phyloP scores from a whole-genome alignment of 148 eudicot genomes.

The Rhododendron kiyosumense region DNA sequence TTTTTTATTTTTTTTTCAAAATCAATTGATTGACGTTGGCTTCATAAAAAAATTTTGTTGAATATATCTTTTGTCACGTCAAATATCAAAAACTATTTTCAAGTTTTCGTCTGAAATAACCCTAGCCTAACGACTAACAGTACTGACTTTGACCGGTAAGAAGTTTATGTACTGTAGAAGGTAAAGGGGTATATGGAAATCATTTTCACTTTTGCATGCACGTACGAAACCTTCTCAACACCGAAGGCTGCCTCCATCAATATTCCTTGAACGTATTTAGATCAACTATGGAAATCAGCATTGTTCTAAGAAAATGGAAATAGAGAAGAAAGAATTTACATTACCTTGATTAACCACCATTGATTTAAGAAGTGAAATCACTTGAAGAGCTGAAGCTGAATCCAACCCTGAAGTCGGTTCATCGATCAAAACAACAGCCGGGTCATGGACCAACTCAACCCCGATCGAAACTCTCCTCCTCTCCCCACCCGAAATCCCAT shows the following conservation, averaged over 20 bases:
- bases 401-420: constrained; percentile 97
- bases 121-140: too few relatives aligned
- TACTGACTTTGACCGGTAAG: too few relatives aligned
- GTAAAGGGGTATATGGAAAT: background rate
- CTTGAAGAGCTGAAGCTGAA: constrained; percentile 79
- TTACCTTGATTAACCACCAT: constrained; percentile 52
- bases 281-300: too few relatives aligned
- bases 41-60: too few relatives aligned
- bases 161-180: background rate
- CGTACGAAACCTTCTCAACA: background rate
- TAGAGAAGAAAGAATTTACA: background rate
- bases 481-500: constrained; percentile 92
- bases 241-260: background rate
- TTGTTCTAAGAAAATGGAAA: background rate
- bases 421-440: constrained; percentile 65
- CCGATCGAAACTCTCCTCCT: constrained; percentile 85
- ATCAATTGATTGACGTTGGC: too few relatives aligned
- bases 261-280: background rate
- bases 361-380: constrained; percentile 55
- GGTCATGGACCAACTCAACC: constrained; percentile 90
- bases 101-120: too few relatives aligned
- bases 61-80: too few relatives aligned
- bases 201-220: background rate
- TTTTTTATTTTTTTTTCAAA: too few relatives aligned
- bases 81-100: too few relatives aligned